These are phyloP conservation scores for Sporothrix variecibatus DNA, from an alignment of 2,329 filamentous ascomycete genomes.

Conservation along the genomic window DNA sequence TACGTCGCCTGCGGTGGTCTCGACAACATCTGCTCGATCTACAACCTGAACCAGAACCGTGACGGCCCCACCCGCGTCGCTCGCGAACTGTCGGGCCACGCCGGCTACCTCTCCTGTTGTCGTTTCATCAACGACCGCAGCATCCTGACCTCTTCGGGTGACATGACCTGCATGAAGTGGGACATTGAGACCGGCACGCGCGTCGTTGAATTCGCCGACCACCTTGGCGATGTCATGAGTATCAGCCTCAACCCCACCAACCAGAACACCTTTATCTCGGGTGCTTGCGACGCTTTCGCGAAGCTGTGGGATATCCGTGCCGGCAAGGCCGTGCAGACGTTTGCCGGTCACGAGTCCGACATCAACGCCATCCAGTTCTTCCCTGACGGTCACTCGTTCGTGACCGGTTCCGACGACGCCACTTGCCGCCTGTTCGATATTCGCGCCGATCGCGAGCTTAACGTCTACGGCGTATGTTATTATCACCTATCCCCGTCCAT, in stretches of 20 bases:
- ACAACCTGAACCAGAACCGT: constrained; percentile 91
- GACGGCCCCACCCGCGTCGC: constrained; percentile 97
- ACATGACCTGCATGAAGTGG: constrained; percentile 99
- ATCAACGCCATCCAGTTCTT: constrained; percentile 99
- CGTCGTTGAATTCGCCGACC: constrained; percentile 96
- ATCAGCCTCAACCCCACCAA: constrained; percentile 99
- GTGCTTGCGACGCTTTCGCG: constrained; percentile 96
- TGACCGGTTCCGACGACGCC: constrained; percentile 95
- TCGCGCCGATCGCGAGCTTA: constrained; percentile 80
- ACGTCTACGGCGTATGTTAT: constrained; percentile 65
- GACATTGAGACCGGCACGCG: constrained; percentile 98
- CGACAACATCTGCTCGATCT: constrained; percentile 99
- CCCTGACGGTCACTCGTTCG: constrained; percentile 97
- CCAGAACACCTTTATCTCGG: constrained; percentile 99
- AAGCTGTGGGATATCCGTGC: constrained; percentile 99
- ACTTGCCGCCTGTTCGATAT: constrained; percentile 98
- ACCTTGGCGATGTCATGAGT: constrained; percentile 98
- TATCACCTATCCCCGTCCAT: neutral
- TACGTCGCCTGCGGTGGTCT: constrained; percentile 98
- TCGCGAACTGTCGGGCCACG: constrained; percentile 92
- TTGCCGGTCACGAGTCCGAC: constrained; percentile 96
- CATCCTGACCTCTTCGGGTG: constrained; percentile 95
- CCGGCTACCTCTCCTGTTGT: constrained; percentile 96
- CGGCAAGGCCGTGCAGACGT: constrained; percentile 97
- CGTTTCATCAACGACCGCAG: constrained; percentile 98